Evolutionary conservation across 352 stramenopile genomes (phyloP).

Genomic region (Globisporangium cederbergense): DNA sequence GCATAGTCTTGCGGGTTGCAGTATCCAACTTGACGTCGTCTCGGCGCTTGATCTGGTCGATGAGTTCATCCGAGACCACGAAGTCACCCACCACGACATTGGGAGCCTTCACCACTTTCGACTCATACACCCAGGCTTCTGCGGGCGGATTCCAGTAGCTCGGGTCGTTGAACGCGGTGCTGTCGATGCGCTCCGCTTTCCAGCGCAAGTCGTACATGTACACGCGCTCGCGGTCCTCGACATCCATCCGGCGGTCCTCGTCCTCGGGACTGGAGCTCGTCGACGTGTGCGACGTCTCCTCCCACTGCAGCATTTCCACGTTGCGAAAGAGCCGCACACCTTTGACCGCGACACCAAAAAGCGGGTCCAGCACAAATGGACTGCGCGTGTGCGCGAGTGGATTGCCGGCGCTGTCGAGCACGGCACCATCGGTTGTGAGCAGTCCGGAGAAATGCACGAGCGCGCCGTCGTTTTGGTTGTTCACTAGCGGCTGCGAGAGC

Average conservation of each 20-base stretch:
- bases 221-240: conserved; percentile 50
- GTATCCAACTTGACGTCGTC: conserved; percentile 47
- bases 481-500: conserved; percentile 23
- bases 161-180: conserved; percentile 50
- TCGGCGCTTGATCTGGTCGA: conserved; percentile 67
- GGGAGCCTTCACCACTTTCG: conserved; percentile 24
- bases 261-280: conserved; percentile 36
- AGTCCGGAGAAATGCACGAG: conserved; percentile 45
- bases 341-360: conserved; percentile 62
- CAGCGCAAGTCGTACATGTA: conserved; percentile 74
- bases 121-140: conserved; percentile 51
- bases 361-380: conserved; percentile 55
- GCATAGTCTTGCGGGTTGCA: conserved; percentile 47
- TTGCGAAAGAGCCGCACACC: conserved; percentile 57
- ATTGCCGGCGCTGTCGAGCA: conserved; percentile 17
- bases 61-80: conserved; percentile 40
- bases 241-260: conserved; percentile 32
- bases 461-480: conserved; percentile 21
- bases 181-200: conserved; percentile 49
- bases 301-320: conserved; percentile 84
- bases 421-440: conserved; percentile 36
- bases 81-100: conserved; percentile 65
- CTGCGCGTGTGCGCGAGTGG: conserved; percentile 24
- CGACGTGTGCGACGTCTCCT: conserved; percentile 66
- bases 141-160: conserved; percentile 60